Conservation (phyloP, 768 basidiomycete species). For the Tylopilus cervinicoccineus region DNA sequence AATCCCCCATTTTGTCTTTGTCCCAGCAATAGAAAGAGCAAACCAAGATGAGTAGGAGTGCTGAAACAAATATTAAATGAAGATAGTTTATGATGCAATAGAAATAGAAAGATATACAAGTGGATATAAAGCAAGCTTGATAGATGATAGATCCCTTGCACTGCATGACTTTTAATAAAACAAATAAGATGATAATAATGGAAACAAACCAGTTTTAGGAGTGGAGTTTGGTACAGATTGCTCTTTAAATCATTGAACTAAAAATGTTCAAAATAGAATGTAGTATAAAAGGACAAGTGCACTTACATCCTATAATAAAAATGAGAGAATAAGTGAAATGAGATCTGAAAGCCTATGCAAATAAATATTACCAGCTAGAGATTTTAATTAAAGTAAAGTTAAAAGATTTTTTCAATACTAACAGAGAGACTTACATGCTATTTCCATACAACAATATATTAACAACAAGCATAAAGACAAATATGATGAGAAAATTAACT, state of each 20-base stretch:
- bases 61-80: background rate
- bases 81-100: too few relatives aligned
- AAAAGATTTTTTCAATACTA: too few relatives aligned
- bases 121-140: background rate
- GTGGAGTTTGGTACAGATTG: background rate
- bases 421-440: too few relatives aligned
- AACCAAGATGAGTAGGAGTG: background rate
- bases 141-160: background rate
- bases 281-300: background rate
- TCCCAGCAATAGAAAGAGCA: background rate
- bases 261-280: background rate
- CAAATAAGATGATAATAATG: too few relatives aligned
- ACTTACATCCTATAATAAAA: background rate
- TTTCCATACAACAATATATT: too few relatives aligned
- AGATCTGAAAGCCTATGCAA: too few relatives aligned
- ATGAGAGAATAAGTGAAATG: background rate
- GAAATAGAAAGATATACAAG: background rate
- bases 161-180: background rate
- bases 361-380: background rate
- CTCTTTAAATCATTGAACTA: background rate
- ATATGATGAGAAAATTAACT: too few relatives aligned
- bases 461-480: too few relatives aligned
- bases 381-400: too few relatives aligned
- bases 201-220: background rate
- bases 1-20: background rate